Base-by-base conservation (phyloP, 2,329 filamentous ascomycete genomes). In the Arthrobotrys conoides region DNA sequence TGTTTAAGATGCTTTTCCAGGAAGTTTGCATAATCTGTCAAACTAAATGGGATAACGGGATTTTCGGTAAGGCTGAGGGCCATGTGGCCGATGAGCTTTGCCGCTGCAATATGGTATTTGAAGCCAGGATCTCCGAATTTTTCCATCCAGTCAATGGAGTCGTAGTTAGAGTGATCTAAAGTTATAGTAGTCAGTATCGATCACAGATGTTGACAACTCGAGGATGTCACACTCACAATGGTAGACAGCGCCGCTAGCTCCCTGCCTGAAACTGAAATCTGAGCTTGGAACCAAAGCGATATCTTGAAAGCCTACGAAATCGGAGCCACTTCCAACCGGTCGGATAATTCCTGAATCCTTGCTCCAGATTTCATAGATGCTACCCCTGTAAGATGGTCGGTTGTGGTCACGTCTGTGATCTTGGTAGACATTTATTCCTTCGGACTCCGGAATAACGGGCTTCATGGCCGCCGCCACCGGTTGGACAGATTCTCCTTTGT, bases 361-460 rank as follows among this genome's bases (percentile, higher is more conserved):
- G 18, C 51, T 61, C 73, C 73, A 77, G 5, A 71, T 49, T n/a
- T 97, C 93, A 3, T 93, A 93, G 81, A 90, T 93, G 2, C 86
- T 91, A 14, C 91, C 87, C 92, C 96, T 96, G 93, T 93, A 96
- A 82, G 91, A 86, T 83, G 92, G 94, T 38, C 89, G 92, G 83
- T 96, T 93, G 83, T 94, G 96, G 84, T 96, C 96, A 79, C 89
- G 89, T 83, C 96, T 93, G 82, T 96, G 96, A 80, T 92, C 91
- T 83, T 91, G 93, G 5, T 57, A 64, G 24, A 24, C 30, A 8
- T 59, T 24, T 14, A 53, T 8, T 5, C 51, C 33, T 1, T 63
- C 27, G 51, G 41, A 12, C 5, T 63, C 63, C 27, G 65, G 65
- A 20, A 59, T 57, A 6, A 51, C 41, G 3, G 66, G 73, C 18